These are phyloP conservation scores for Chrysophaeum taylorii DNA, from an alignment of 352 stramenopile species.

Conservation along the genomic window DNA sequence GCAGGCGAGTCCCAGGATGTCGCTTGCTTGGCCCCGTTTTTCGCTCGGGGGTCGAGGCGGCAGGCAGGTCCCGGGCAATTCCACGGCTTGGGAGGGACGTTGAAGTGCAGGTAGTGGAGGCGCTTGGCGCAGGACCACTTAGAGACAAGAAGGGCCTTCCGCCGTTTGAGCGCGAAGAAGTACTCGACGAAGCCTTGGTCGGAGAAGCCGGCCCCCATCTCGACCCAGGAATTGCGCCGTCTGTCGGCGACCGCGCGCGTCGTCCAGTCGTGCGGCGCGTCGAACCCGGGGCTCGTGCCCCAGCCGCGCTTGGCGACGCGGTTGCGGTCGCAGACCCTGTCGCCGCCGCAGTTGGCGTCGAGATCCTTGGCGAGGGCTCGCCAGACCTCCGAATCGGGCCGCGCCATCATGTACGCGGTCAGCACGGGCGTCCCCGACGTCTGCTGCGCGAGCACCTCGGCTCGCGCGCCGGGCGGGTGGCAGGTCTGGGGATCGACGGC, in stretches of 20 bases:
- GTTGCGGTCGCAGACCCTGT: neutral
- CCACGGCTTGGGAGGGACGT: conserved; percentile 13
- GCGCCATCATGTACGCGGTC: neutral
- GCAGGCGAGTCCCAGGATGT: neutral
- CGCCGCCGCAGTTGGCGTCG: neutral
- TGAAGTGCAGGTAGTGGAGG: conserved; percentile 9
- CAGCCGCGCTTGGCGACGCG: neutral
- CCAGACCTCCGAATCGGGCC: neutral
- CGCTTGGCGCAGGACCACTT: neutral
- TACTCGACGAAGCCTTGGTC: conserved; percentile 19
- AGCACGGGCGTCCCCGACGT: conserved; percentile 7
- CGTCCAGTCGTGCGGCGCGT: neutral
- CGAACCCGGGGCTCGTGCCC: neutral
- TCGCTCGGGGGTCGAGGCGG: neutral
- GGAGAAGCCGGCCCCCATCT: conserved; percentile 7
- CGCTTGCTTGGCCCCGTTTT: neutral
- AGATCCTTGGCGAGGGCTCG: neutral
- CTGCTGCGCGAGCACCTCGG: conserved; percentile 6
- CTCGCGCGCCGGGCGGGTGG: neutral
- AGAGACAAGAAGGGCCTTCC: neutral
- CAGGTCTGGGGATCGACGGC: neutral
- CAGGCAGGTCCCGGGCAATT: neutral
- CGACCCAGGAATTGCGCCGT: neutral
- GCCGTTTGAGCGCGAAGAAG: neutral
- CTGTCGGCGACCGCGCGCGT: neutral